Base-by-base conservation (phyloP, 345 rosid genomes). In the Schrenkiella parvula region DNA sequence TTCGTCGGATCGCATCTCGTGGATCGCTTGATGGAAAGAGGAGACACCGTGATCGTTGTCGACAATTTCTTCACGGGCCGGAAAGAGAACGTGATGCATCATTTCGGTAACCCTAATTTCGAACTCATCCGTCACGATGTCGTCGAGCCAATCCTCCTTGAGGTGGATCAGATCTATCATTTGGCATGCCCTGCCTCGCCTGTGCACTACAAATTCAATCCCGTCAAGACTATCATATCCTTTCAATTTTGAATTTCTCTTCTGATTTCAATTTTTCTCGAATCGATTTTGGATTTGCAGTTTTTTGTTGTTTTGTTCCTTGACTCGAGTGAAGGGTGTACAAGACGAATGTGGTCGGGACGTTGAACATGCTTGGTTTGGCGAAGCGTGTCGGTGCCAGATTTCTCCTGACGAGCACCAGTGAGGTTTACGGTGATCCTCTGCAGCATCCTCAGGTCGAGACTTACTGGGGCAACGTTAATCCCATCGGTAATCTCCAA, bases 151-250 rank as follows among this genome's bases (percentile, higher is more conserved):
- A 85, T 90, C 35, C 84, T 90, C 2, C 73, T 90, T 23, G 97
- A 90, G 71, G 95, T 90, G 26, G 97, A 90, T 80, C 97, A 88
- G 89, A 90, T 90, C 88, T 90, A 90, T 72, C 97, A 90, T 60
- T 66, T 88, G 78, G 95, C 97, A 32, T 90, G 97, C 68, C 97
- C 97, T 46, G 95, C 95, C 11, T 87, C 97, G 2, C 97, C 95
- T 28, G 97, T 90, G 7, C 97, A 88, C 52, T 90, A 90, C 87
- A 90, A 90, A 72, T 90, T 84, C 84, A 90, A 88, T 71, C 97
- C 97, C 14, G 88, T 88, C 84, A 90, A 90, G 73, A 90, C 97
- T 23, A 90, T 88, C 82, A 87, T 89, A 87, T 89, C 96, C 96
- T 87, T 79, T 69, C 9, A 4, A 28, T 23, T 44, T 35, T 19